Evolutionary conservation across 371 early-diverging fungal species (phyloP).

Genomic region (Parasitella parasitica): DNA sequence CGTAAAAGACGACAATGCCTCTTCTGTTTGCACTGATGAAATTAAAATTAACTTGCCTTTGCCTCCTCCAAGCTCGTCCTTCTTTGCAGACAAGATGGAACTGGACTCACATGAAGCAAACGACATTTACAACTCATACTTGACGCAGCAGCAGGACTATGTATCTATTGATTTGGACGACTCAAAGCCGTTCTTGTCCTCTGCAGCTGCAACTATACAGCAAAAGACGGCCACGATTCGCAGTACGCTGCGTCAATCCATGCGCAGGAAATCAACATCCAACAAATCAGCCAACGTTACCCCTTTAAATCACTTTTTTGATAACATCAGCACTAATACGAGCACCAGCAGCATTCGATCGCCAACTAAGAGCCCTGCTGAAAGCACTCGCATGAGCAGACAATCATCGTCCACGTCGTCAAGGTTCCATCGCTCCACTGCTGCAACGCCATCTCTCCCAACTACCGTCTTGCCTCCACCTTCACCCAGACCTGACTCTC

Average conservation of each 20-base stretch:
- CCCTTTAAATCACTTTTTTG: constrained; percentile 8
- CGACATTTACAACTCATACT: constrained; percentile 29
- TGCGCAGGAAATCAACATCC: constrained; percentile 30
- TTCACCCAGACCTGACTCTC: constrained; percentile 13
- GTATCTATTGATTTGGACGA: constrained; percentile 18
- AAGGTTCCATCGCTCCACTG: constrained; percentile 4
- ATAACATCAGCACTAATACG: neutral
- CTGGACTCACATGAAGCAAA: constrained; percentile 34
- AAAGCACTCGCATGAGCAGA: constrained; percentile 12
- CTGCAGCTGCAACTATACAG: constrained; percentile 17
- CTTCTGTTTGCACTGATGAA: neutral
- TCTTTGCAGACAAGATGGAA: constrained; percentile 50
- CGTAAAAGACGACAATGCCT: neutral
- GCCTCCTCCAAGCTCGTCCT: constrained; percentile 29
- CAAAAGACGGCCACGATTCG: constrained; percentile 29
- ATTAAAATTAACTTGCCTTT: constrained; percentile 18
- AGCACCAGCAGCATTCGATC: constrained; percentile 2
- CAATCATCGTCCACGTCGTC: constrained; percentile 18
- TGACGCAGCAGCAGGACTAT: constrained; percentile 11
- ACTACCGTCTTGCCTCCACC: neutral
- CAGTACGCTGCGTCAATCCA: constrained; percentile 34
- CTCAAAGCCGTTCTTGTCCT: neutral
- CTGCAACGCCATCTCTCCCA: constrained; percentile 5
- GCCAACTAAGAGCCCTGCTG: neutral
- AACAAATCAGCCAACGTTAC: constrained; percentile 1